Base-by-base conservation (phyloP, 1,284 basidiomycete species). In the Papiliotrema terrestris region DNA sequence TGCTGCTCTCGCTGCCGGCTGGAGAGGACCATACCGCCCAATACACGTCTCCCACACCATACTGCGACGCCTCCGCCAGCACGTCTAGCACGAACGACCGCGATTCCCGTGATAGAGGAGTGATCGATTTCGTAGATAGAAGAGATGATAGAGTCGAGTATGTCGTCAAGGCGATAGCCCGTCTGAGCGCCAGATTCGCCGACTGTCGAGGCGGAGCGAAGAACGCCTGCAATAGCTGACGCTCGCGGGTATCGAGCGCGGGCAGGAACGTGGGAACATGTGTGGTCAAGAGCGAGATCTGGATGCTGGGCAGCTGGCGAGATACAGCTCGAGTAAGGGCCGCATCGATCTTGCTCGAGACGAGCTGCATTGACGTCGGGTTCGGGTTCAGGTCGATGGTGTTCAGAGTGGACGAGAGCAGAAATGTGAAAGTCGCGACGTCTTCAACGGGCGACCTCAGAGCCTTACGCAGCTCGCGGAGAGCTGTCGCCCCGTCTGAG, bases 251-350 rank as follows among this genome's bases (percentile, higher is more conserved):
- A 48, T 86, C 82, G n/a, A 92, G 76, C 0, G 73, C 61, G 0
- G 75, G 67, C 43, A 84, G 81, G 87, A 91, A 93, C 22, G 83
- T 81, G 0, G 88, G 87, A 3, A 84, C 69, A 38, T 89, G 77
- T 56, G 51, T 43, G 9, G 50, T 54, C 2, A 75, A 25, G 3
- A 75, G 60, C 3, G 53, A 43, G 5, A 46, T 39, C 45, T 75
- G 73, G 0, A 72, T 66, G 4, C 59, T 50, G 1, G 69, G 67
- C 0, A 75, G 60, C 29, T 65, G 63, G 25, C 69, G 54, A 3
- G 48, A 39, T 20, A 70, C 52, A 2, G 59, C 55, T 38, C 46
- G 55, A 14, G 23, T 29, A 8, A 23, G 46, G n/a, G 29, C 50
- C 36, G 8, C 14, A 17, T 23, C 42, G 4, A 8, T 58, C 43